Conservation (phyloP, 805 yeast species). For the Tetrapisispora nanseiensis region DNA sequence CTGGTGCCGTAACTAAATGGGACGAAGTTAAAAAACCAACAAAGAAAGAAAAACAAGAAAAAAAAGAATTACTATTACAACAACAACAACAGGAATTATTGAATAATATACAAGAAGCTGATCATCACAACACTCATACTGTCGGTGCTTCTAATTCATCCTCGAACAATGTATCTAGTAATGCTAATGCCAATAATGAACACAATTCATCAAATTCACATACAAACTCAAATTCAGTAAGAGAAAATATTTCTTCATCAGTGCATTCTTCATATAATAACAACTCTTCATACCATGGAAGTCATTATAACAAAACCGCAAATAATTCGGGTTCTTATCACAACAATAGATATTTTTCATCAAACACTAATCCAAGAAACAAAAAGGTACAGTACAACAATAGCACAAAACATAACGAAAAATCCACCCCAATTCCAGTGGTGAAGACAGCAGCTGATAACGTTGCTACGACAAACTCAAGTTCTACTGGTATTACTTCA, state of each 20-base stretch:
- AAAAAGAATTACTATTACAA: constrained; percentile 12
- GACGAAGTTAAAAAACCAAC: constrained; percentile 71
- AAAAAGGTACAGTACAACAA: constrained; percentile 5
- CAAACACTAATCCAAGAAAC: constrained; percentile 5
- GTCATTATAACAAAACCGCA: constrained; percentile 7
- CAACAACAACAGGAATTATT: constrained; percentile 13
- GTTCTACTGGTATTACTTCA: constrained; percentile 14
- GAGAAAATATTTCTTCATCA: constrained; percentile 2
- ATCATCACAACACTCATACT: constrained; percentile 10
- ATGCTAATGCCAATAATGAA: constrained; percentile 1
- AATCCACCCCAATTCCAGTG: constrained; percentile 19
- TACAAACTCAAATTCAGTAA: constrained; percentile 1
- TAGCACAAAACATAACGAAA: constrained; percentile 12
- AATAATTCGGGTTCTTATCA: constrained; percentile 3
- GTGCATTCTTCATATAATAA: constrained; percentile 1
- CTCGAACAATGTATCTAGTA: constrained; percentile 6
- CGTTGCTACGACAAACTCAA: neutral
- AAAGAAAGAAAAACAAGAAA: constrained; percentile 44
- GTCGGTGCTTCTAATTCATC: constrained; percentile 12
- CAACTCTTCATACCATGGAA: neutral
- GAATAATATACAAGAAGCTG: constrained; percentile 3
- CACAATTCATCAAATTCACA: constrained; percentile 1
- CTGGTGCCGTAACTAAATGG: constrained; percentile 88
- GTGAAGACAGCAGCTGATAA: constrained; percentile 1
- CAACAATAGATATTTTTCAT: neutral